phyloP scores from a whole-genome alignment of 2,329 filamentous ascomycete species.

The Cordyceps fumosorosea region DNA sequence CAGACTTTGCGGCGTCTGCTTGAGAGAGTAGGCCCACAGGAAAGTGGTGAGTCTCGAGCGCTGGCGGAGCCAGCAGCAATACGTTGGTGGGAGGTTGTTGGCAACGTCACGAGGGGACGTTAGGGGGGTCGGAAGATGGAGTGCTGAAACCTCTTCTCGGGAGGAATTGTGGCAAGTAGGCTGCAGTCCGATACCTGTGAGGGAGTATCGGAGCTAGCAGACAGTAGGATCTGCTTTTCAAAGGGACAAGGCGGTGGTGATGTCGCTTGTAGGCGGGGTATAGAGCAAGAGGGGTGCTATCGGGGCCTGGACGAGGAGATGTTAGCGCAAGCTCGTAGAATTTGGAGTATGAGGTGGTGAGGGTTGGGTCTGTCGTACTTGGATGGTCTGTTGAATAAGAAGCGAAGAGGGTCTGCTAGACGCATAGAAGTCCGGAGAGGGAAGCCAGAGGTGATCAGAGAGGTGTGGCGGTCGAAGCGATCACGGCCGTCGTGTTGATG shows the following conservation, averaged over 20 bases:
- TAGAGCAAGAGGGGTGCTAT: conserved; percentile 45
- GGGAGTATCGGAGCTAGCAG: conserved; percentile 80
- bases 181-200: conserved; percentile 74
- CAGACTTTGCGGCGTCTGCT: conserved; percentile 89
- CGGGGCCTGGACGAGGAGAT: conserved; percentile 39
- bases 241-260: background rate
- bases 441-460: conserved; percentile 15
- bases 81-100: conserved; percentile 23
- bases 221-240: conserved; percentile 26
- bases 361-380: conserved; percentile 55
- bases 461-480: conserved; percentile 16
- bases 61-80: conserved; percentile 87
- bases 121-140: conserved; percentile 86
- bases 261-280: conserved; percentile 1
- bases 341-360: background rate
- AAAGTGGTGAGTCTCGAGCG: conserved; percentile 53
- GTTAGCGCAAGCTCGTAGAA: conserved; percentile 9
- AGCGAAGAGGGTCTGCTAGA: conserved; percentile 83
- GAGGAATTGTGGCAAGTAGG: conserved; percentile 77
- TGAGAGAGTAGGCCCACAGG: conserved; percentile 97
- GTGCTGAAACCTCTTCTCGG: conserved; percentile 73
- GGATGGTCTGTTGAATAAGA: conserved; percentile 80
- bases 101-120: conserved; percentile 66
- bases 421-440: conserved; percentile 65
- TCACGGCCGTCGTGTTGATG: conserved; percentile 20